These are phyloP conservation scores for Podaxis sp. DNA, from an alignment of 768 basidiomycete genomes.

Conservation along the genomic window DNA sequence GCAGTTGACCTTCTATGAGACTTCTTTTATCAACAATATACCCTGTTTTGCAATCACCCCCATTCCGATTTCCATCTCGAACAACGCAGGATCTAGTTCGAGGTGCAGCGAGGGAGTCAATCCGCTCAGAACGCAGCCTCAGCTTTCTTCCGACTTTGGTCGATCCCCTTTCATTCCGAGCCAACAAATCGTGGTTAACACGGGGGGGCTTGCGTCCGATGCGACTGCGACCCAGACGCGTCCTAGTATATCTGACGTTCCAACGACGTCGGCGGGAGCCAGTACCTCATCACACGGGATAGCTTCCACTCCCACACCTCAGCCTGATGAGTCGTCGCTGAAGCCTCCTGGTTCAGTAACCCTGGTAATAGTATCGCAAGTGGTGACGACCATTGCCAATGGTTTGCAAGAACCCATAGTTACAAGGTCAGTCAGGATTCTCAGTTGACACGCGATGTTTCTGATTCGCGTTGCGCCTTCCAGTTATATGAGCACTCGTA, in stretches of 20 bases:
- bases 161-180: slow-evolving; percentile 2
- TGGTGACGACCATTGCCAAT: neutral
- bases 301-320: neutral
- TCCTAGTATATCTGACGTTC: neutral
- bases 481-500: slow-evolving; percentile 9
- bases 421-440: slow-evolving; percentile 2
- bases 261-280: neutral
- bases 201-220: neutral
- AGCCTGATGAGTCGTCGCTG: neutral
- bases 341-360: slow-evolving; percentile 3
- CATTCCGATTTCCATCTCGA: slow-evolving; percentile 34
- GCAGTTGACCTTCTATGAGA: slow-evolving; percentile 48
- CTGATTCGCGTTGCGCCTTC: neutral
- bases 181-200: slow-evolving; percentile 1
- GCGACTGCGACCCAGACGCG: slow-evolving; percentile 1
- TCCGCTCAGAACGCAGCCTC: slow-evolving; percentile 29
- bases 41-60: slow-evolving; percentile 39
- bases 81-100: slow-evolving; percentile 21
- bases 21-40: slow-evolving; percentile 29
- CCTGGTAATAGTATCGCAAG: slow-evolving; percentile 11
- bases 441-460: neutral
- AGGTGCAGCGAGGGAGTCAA: slow-evolving; percentile 24
- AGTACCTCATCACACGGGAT: neutral
- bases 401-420: neutral
- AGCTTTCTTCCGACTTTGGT: slow-evolving; percentile 18